Base-by-base conservation (phyloP, 139 green algal genomes). In the Coelastrella sp. region DNA sequence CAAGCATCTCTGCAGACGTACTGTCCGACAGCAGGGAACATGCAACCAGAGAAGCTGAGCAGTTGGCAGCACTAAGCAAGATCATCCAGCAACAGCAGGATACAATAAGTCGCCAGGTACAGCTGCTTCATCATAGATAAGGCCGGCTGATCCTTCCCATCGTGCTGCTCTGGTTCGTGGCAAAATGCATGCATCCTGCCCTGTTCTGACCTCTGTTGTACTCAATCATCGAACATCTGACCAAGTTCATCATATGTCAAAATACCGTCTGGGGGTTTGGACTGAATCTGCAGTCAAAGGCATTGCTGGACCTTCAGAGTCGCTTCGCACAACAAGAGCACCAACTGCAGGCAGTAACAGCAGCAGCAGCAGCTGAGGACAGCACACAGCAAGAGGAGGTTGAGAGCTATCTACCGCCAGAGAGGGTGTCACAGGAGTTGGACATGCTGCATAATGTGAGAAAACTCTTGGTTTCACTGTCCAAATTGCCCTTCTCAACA, bases 71-170 rank as follows among this genome's bases (percentile, higher is more conserved):
- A n/a, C 75, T 82, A 0, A 82, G 75, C 34, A 23, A n/a, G 7
- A n/a, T 82, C 5, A 23, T 82, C 23, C 75, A 82, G 75, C 53
- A 82, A 41, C 75, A 82, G 53, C 75, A 82, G 53, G 75, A 82
- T 35, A 82, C 75, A 23, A 82, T 82, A 34, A 82, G 23, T 8
- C 51, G 53, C 34, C 75, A 82, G 75, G 75, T 82, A 7, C n/a
- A 79, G 66, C 23, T 30, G 19, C n/a, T 1, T 30, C 27, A 19
- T 15, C 13, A 23, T 66, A 19, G 21, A 2, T n/a, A 27, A 32
- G 57, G 11, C 45, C 1, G 1, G 11, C 11, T 57, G 45, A 13
- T 57, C n/a, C n/a, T n/a, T n/a, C n/a, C n/a, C n/a, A n/a, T n/a
- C n/a, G n/a, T n/a, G n/a, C n/a, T n/a, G n/a, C n/a, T n/a, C n/a